Conservation (phyloP, 305 asterid genomes). For the Withania somnifera region DNA sequence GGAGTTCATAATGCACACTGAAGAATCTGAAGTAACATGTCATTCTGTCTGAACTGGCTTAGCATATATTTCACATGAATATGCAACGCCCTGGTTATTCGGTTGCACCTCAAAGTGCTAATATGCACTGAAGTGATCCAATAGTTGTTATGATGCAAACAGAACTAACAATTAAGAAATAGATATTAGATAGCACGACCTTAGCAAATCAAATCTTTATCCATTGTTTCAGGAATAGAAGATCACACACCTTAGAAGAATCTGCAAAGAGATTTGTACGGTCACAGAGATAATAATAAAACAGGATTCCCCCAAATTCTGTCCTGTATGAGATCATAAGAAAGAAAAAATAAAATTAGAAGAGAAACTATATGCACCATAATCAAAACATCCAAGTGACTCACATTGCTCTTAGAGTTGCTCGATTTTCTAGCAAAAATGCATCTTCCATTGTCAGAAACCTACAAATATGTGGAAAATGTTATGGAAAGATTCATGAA, state of each 20-base stretch:
- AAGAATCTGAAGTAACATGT: not conserved
- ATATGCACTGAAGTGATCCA: not conserved
- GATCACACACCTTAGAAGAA: constrained; percentile 62
- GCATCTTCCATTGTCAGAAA: constrained; percentile 80
- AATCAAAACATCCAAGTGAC: constrained; percentile 13
- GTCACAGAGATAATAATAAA: constrained; percentile 84
- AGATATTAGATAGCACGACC: not conserved
- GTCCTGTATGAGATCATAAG: constrained; percentile 45
- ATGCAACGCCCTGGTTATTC: not conserved
- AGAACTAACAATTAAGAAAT: not conserved
- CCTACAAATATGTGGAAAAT: constrained; percentile 31
- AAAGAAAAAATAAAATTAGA: constrained; percentile 9
- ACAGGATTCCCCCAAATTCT: constrained; percentile 75
- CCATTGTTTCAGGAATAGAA: not conserved
- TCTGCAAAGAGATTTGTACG: constrained; percentile 74
- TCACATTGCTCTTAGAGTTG: constrained; percentile 70
- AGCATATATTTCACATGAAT: not conserved
- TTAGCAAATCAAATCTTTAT: not conserved
- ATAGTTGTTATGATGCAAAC: not conserved
- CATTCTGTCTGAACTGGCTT: not conserved
- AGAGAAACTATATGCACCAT: constrained; percentile 6
- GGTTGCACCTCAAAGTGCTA: not conserved
- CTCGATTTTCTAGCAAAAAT: constrained; percentile 79
- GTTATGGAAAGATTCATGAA: constrained; percentile 6
- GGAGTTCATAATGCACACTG: not conserved